Conservation (phyloP, 495 filamentous ascomycete species). For the Trichocladium antarcticum region DNA sequence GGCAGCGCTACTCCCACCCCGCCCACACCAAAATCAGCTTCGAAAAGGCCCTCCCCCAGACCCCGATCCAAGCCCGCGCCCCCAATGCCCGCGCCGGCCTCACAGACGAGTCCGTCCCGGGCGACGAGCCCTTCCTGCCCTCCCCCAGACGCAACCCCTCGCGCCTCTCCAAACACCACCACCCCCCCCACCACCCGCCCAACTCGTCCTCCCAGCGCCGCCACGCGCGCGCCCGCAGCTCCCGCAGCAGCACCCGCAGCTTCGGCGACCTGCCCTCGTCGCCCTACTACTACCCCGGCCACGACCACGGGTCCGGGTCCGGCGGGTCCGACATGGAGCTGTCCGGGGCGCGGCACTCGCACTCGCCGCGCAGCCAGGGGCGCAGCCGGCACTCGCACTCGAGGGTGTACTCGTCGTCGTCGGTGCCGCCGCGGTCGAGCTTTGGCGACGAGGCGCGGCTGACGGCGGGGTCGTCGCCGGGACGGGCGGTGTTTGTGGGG, state of each 20-base stretch:
- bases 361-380: conserved; percentile 1
- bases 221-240: conserved; percentile 28
- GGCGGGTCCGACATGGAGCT: conserved; percentile 17
- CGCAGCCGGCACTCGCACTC: conserved; percentile 15
- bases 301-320: conserved; percentile 4
- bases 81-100: conserved; percentile 40
- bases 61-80: conserved; percentile 36
- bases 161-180: conserved; percentile 36
- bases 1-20: not conserved
- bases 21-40: conserved; percentile 20
- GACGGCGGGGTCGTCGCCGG: conserved; percentile 27
- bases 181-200: too few relatives aligned
- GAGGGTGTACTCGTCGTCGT: conserved; percentile 34
- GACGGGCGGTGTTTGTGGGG: conserved; percentile 28
- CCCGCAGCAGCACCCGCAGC: conserved; percentile 34
- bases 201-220: conserved; percentile 18
- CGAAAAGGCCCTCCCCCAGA: conserved; percentile 31
- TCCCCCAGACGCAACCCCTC: conserved; percentile 31
- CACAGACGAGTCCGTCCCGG: conserved; percentile 40
- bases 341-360: conserved; percentile 17
- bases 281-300: too few relatives aligned
- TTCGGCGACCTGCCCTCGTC: conserved; percentile 24
- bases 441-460: conserved; percentile 29
- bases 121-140: conserved; percentile 36
- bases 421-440: conserved; percentile 30